Percentiles rank a stretch among this genome's conserved stretches.
These are phyloP conservation scores for Simmondsia chinensis DNA, from an alignment of 148 eudicot genomes.

Conservation along the genomic window DNA sequence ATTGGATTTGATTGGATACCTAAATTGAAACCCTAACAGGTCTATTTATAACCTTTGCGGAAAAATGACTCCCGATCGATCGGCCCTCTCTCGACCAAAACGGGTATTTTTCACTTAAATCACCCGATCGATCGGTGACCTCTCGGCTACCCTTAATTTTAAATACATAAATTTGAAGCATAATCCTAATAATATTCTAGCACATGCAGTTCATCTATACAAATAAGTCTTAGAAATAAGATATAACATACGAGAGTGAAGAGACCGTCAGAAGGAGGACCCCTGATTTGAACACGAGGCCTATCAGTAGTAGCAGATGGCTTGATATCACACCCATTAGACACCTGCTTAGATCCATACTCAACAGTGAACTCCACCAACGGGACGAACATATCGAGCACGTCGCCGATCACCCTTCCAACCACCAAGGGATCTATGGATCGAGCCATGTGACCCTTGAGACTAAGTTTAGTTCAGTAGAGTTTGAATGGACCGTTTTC, in stretches of 20 bases:
- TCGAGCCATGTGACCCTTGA: constrained; percentile 9
- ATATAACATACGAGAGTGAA: constrained; percentile 25
- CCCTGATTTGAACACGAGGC: constrained; percentile 19
- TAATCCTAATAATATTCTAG: neutral
- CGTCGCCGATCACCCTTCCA: constrained; percentile 39
- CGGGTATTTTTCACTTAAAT: too few species aligned
- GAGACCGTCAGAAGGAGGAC: neutral
- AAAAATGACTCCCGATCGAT: too few species aligned
- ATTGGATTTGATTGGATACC: too few species aligned
- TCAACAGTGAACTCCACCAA: constrained; percentile 12
- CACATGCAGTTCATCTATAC: neutral
- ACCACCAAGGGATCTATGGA: constrained; percentile 28
- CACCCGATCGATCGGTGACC: too few species aligned
- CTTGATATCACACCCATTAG: constrained; percentile 30
- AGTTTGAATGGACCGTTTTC: neutral
- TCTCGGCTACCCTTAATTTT: too few species aligned
- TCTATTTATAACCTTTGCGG: too few species aligned
- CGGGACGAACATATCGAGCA: constrained; percentile 32
- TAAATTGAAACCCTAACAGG: too few species aligned
- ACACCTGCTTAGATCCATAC: constrained; percentile 21
- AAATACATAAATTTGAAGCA: neutral
- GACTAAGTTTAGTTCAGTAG: neutral
- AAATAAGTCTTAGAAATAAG: neutral
- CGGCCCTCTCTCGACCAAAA: too few species aligned
- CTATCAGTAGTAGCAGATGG: constrained; percentile 22